These are phyloP conservation scores for Phytopythium cucurbitacearum DNA, from an alignment of 352 stramenopile species.

Conservation along the genomic window DNA sequence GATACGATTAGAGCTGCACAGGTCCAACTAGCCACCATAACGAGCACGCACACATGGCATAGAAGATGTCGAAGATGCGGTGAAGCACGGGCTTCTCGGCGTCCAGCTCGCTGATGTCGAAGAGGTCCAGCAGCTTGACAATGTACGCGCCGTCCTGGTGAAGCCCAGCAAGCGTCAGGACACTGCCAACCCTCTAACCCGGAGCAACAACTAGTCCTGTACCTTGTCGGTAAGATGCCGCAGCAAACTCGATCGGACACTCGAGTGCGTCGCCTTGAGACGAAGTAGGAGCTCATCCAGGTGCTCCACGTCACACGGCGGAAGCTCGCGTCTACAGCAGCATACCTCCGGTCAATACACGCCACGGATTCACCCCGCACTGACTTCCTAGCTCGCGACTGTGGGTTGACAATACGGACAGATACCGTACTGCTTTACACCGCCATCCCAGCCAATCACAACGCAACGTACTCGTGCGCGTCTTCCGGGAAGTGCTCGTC, in stretches of 20 bases:
- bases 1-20: not conserved
- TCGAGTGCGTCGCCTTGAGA: constrained; percentile 58
- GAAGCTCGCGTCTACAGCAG: constrained; percentile 42
- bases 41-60: constrained; percentile 40
- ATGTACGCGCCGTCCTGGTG: constrained; percentile 67
- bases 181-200: not conserved
- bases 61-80: constrained; percentile 75
- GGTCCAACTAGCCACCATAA: constrained; percentile 1
- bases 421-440: no score
- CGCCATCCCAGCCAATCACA: not conserved
- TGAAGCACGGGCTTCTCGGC: constrained; percentile 53
- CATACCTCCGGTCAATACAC: no score
- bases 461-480: constrained; percentile 39
- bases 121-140: constrained; percentile 68
- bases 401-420: no score
- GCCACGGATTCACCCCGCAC: no score
- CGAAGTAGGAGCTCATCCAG: constrained; percentile 57
- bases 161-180: constrained; percentile 4
- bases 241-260: constrained; percentile 43
- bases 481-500: constrained; percentile 52
- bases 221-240: constrained; percentile 46
- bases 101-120: constrained; percentile 67
- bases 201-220: not conserved
- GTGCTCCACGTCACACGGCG: constrained; percentile 58
- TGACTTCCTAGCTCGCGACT: no score